Conservation (phyloP, 1,284 basidiomycete species). For the Puccinia hordei region DNA sequence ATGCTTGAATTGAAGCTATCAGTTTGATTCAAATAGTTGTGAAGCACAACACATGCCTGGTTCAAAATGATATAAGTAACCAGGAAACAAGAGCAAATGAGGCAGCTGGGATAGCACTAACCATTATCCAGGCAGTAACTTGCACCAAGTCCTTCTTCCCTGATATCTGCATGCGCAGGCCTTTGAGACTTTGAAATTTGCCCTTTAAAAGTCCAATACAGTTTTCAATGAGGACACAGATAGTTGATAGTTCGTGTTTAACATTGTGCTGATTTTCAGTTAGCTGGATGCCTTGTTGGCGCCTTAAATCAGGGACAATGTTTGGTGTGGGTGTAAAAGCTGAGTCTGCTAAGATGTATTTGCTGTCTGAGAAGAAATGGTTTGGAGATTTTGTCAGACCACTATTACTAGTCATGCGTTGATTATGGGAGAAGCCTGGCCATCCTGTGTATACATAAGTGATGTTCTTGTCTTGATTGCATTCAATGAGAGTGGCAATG, state of each 20-base stretch:
- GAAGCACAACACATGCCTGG: too few species aligned
- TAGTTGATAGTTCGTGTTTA: background rate
- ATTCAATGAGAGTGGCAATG: background rate
- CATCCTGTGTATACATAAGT: background rate
- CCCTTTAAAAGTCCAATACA: constrained; percentile 2
- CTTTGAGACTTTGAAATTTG: background rate
- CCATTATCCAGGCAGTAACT: background rate
- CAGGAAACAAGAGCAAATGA: too few species aligned
- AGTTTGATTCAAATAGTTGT: too few species aligned
- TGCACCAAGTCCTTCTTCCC: background rate
- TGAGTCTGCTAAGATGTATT: constrained; percentile 22
- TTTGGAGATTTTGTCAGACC: background rate
- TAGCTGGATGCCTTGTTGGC: background rate
- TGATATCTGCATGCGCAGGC: background rate
- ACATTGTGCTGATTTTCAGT: background rate
- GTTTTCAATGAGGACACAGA: background rate
- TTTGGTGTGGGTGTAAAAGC: background rate
- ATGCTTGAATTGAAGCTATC: too few species aligned
- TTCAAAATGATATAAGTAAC: too few species aligned
- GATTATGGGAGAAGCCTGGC: constrained; percentile 4
- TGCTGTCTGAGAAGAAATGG: background rate
- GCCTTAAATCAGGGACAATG: background rate
- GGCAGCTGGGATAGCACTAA: background rate
- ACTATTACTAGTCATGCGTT: background rate
- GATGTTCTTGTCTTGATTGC: background rate